Base-by-base conservation (phyloP, 371 early-diverging fungal genomes). In the Smittium mucronatum region DNA sequence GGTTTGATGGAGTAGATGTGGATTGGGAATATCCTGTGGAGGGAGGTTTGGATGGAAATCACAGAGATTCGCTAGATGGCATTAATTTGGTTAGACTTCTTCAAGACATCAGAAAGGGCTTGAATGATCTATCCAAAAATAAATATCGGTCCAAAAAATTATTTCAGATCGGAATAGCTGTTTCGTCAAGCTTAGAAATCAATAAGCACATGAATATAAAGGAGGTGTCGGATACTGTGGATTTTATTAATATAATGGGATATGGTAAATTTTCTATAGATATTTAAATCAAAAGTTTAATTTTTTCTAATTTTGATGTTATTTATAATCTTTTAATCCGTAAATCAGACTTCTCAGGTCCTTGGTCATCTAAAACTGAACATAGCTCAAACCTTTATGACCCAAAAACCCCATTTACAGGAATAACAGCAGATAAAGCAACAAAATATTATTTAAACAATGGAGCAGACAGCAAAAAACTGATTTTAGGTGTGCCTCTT, bases 1-100 rank as follows among this genome's bases (percentile, higher is more conserved):
- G 77, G 57, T 76, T 85, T 11, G 81, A 81, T 47, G 81, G 81
- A 36, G 69, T 82, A 30, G 83, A 83, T 60, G 64, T 75, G 68
- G 87, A 88, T 74, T 91, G 89, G 91, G 92, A 92, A 72, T 91
- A 87, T 70, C 90, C 92, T n/a, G 89, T 85, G 17, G 79, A 63
- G 5, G 59, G 33, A 2, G 68, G 57, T 25, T 15, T 25, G 5
- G 60, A 61, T 36, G 26, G 68, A 29, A 47, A 35, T 25, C 2
- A 2, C 5, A 2, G 29, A 8, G 60, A 68, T 34, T 5, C 11
- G 26, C 5, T 5, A 26, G 36, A 64, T 36, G 34, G 36, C 2
- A 21, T 2, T 21, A 64, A 64, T 25, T 64, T 64, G 5, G 64
- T 64, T 30, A 11, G 32, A 29, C 25, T 33, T 15, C 5, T 36